Evolutionary conservation across 345 rosid species (phyloP).

Genomic region (Syzygium grande): DNA sequence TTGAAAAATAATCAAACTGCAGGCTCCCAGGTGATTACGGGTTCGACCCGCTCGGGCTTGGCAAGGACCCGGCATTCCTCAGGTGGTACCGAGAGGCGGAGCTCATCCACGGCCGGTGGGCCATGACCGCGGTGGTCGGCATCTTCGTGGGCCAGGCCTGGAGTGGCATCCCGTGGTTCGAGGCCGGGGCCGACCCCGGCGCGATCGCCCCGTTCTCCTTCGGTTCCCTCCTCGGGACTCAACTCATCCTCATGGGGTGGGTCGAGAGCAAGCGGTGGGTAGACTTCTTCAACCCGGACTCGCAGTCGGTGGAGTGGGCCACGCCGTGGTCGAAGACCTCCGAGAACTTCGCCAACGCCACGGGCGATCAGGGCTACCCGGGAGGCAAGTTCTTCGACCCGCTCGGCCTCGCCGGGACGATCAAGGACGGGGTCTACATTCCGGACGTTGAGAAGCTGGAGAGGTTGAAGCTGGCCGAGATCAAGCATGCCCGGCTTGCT

Average conservation of each 20-base stretch:
- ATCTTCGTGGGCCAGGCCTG: slow-evolving; percentile 93
- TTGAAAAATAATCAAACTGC: not conserved
- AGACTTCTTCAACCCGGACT: slow-evolving; percentile 92
- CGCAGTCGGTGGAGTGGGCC: slow-evolving; percentile 96
- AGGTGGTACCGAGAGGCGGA: slow-evolving; percentile 98
- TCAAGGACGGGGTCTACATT: slow-evolving; percentile 53
- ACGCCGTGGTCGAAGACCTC: slow-evolving; percentile 94
- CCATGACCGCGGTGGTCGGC: slow-evolving; percentile 84
- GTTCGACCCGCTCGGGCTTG: slow-evolving; percentile 90
- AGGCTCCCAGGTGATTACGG: slow-evolving; percentile 97
- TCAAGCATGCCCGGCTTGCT: slow-evolving; percentile 90
- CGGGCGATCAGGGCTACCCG: slow-evolving; percentile 96
- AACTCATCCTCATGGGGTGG: slow-evolving; percentile 95
- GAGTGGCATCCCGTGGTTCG: slow-evolving; percentile 97
- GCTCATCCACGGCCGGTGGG: slow-evolving; percentile 98
- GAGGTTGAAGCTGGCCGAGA: slow-evolving; percentile 89
- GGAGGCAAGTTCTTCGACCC: slow-evolving; percentile 98
- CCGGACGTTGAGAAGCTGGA: slow-evolving; percentile 82
- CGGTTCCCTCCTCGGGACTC: slow-evolving; percentile 83
- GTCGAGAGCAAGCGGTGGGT: slow-evolving; percentile 99
- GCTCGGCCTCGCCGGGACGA: slow-evolving; percentile 59
- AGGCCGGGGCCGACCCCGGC: slow-evolving; percentile 89
- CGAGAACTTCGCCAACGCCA: slow-evolving; percentile 76
- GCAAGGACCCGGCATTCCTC: slow-evolving; percentile 96
- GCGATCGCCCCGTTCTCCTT: slow-evolving; percentile 91